A percentile compares a stretch with the other conserved stretches of the same genome.
These are phyloP conservation scores for Ilyonectria sp. DNA, from an alignment of 2,329 filamentous ascomycete species.

Conservation along the genomic window DNA sequence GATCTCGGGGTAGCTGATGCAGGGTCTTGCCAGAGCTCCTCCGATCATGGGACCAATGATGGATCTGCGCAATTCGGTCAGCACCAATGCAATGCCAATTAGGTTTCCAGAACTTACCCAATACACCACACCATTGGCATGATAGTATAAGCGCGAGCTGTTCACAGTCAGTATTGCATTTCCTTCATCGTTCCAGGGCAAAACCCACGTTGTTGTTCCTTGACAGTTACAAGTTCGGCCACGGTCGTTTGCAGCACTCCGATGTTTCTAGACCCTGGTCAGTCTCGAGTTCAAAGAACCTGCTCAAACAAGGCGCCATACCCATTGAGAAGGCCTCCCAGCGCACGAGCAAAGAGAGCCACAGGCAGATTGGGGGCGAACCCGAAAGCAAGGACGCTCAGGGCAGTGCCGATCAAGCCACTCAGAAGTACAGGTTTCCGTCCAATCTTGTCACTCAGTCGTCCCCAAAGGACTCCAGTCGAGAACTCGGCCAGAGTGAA, in stretches of 20 bases:
- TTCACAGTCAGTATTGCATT: conserved; percentile 44
- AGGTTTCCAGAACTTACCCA: conserved; percentile 69
- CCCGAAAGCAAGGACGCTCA: conserved; percentile 94
- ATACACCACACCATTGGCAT: conserved; percentile 99
- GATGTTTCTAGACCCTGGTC: conserved; percentile 77
- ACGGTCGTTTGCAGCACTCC: conserved; percentile 96
- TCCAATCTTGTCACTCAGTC: conserved; percentile 91
- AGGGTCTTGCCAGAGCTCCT: conserved; percentile 89
- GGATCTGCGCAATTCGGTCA: conserved; percentile 70
- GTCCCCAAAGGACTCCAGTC: conserved; percentile 93
- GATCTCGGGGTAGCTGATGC: conserved; percentile 81
- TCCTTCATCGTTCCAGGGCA: neutral
- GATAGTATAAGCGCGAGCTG: conserved; percentile 93
- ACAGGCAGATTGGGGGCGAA: conserved; percentile 87
- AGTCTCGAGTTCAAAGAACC: conserved; percentile 24
- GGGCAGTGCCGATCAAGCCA: conserved; percentile 89
- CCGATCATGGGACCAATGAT: conserved; percentile 94
- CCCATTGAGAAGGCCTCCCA: conserved; percentile 95
- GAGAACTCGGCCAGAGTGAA: conserved; percentile 97
- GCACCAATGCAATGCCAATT: conserved; percentile 23
- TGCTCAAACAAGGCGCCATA: conserved; percentile 62
- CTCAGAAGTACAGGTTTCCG: conserved; percentile 93
- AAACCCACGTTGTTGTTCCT: conserved; percentile 88
- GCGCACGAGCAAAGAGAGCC: conserved; percentile 87
- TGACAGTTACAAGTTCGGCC: conserved; percentile 91